These are phyloP conservation scores for Suhomyces chickasaworum DNA, from an alignment of 1,139 yeast genomes.

Conservation along the genomic window DNA sequence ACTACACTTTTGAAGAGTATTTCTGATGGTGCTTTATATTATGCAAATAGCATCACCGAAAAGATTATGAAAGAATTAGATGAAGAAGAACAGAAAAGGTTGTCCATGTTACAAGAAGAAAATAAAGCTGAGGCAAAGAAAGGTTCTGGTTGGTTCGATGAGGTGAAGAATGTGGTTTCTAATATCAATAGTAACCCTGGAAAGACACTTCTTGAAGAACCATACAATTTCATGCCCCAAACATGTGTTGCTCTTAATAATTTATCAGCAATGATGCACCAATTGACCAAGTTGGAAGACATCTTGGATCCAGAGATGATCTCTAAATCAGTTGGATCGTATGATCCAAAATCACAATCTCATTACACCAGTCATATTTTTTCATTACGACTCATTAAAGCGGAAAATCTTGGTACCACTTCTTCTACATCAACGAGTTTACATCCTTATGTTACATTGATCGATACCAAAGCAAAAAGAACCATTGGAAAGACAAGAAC, in stretches of 20 bases:
- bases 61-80: constrained; percentile 53
- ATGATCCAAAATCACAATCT: constrained; percentile 33
- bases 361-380: constrained; percentile 57
- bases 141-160: constrained; percentile 44
- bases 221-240: constrained; percentile 61
- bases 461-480: constrained; percentile 58
- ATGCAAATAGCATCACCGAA: constrained; percentile 50
- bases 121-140: constrained; percentile 26
- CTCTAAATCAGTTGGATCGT: constrained; percentile 45
- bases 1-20: constrained; percentile 62
- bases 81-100: constrained; percentile 37
- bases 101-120: constrained; percentile 29
- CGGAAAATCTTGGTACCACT: constrained; percentile 64
- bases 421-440: constrained; percentile 44
- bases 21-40: constrained; percentile 60
- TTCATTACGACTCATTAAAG: constrained; percentile 65
- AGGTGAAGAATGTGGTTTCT: constrained; percentile 50
- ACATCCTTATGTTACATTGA: constrained; percentile 68
- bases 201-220: constrained; percentile 44
- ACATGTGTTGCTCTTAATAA: constrained; percentile 81
- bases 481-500: constrained; percentile 75
- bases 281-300: constrained; percentile 62
- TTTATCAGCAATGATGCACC: constrained; percentile 60
- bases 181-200: constrained; percentile 43
- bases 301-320: constrained; percentile 62